phyloP scores from a whole-genome alignment of 441 rosid species.

The Gossypium gossypioides region DNA sequence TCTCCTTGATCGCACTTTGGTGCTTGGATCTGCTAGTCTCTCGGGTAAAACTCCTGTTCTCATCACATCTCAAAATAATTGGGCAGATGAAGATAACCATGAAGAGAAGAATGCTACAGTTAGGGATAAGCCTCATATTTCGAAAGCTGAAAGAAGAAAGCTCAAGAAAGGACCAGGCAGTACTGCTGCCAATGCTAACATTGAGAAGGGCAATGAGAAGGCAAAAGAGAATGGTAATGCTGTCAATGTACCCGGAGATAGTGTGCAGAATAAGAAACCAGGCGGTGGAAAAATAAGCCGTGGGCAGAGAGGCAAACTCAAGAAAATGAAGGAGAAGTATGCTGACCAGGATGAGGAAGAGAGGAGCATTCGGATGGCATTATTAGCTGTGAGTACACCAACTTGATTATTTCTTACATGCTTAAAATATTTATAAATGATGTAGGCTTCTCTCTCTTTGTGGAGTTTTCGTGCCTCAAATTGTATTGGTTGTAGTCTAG shows the following conservation, averaged over 20 bases:
- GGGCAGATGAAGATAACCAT: conserved; percentile 29
- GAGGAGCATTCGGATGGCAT: conserved; percentile 67
- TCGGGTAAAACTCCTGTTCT: conserved; percentile 32
- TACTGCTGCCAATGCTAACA: conserved; percentile 27
- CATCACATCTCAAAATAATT: conserved; percentile 36
- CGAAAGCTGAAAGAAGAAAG: conserved; percentile 89
- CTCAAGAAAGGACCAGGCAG: conserved; percentile 64
- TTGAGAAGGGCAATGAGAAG: conserved; percentile 36
- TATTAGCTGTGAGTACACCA: conserved; percentile 67
- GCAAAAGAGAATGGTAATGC: conserved; percentile 22
- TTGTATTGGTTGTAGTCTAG: not conserved
- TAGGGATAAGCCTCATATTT: conserved; percentile 60
- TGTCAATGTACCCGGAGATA: conserved; percentile 30
- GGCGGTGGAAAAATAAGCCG: conserved; percentile 66
- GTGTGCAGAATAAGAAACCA: conserved; percentile 33
- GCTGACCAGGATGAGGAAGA: conserved; percentile 96
- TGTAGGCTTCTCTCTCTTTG: not conserved
- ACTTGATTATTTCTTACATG: not conserved
- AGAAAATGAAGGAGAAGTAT: conserved; percentile 97
- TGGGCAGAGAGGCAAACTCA: conserved; percentile 80
- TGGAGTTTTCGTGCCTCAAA: not conserved
- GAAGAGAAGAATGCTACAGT: conserved; percentile 38
- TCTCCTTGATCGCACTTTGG: conserved; percentile 89
- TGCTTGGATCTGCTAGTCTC: conserved; percentile 57
- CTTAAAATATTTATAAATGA: not conserved